A percentile compares a stretch with the other conserved stretches of the same genome.
phyloP scores from a whole-genome alignment of 306 rosid species.

The Cicer judaicum region DNA sequence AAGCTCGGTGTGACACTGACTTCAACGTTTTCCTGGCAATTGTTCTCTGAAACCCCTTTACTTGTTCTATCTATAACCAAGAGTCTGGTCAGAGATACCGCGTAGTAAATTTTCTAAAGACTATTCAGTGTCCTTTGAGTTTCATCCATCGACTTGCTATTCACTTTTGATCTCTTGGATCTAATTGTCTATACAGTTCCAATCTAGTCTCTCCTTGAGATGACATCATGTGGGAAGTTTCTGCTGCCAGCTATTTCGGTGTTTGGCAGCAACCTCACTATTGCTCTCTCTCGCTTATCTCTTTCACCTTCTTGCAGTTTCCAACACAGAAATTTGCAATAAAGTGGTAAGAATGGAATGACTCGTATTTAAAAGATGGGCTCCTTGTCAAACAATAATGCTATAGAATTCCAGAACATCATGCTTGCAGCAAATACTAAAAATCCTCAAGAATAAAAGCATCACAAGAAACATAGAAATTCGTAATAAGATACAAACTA shows the following conservation, averaged over 20 bases:
- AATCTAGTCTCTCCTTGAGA: not conserved
- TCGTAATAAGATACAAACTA: slow-evolving; percentile 1
- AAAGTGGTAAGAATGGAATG: slow-evolving; percentile 27
- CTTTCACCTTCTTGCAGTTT: not conserved
- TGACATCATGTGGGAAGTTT: not conserved
- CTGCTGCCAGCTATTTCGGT: not conserved
- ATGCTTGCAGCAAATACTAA: slow-evolving; percentile 17
- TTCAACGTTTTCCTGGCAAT: not conserved
- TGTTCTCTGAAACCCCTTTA: not conserved
- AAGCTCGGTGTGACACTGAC: not conserved
- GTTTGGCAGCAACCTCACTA: not conserved
- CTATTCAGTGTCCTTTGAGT: not conserved
- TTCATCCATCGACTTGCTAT: not conserved
- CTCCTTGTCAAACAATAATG: slow-evolving; percentile 15
- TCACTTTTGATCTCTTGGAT: not conserved
- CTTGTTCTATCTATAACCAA: not conserved
- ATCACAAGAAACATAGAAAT: slow-evolving; percentile 7
- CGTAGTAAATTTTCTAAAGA: not conserved
- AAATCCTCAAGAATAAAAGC: not conserved
- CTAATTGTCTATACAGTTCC: not conserved
- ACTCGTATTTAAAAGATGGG: not conserved
- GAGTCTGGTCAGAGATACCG: not conserved
- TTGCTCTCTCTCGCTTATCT: not conserved
- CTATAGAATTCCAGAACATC: slow-evolving; percentile 13
- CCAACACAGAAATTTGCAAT: slow-evolving; percentile 3